Evolutionary conservation across 192 early-diverging fungal genomes (phyloP).

Genomic region (Coemansia sp.): DNA sequence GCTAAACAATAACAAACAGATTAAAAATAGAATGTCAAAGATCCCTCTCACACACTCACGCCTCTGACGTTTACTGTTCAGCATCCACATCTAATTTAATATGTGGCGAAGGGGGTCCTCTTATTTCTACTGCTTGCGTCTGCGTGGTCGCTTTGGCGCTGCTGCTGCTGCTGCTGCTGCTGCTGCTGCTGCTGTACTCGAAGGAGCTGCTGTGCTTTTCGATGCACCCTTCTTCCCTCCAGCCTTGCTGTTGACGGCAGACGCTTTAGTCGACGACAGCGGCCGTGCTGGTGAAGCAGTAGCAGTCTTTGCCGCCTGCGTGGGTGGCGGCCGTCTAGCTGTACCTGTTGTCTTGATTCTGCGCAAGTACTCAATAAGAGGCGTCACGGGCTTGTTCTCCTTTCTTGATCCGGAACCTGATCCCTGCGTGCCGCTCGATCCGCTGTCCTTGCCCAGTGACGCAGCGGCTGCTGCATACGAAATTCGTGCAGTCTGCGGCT

Average conservation of each 20-base stretch:
- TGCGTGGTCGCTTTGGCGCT: slow-evolving; percentile 14
- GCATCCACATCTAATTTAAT: too few relatives aligned
- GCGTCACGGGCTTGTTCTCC: slow-evolving; percentile 13
- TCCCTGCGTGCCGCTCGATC: not conserved
- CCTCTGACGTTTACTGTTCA: not conserved
- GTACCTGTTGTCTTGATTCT: slow-evolving; percentile 23
- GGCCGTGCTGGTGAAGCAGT: not conserved
- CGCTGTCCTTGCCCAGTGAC: slow-evolving; percentile 2
- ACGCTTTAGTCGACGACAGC: not conserved
- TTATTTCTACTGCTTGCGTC: not conserved
- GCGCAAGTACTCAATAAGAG: slow-evolving; percentile 42
- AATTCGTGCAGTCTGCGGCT: slow-evolving; percentile 3
- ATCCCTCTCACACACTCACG: not conserved
- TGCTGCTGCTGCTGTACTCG: slow-evolving; percentile 8
- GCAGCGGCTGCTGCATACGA: slow-evolving; percentile 41
- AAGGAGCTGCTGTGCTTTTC: not conserved
- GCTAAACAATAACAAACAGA: not conserved
- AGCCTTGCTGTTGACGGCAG: not conserved
- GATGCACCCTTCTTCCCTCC: slow-evolving; percentile 3
- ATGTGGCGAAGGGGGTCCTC: too few relatives aligned
- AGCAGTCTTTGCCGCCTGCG: not conserved
- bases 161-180: slow-evolving; percentile 3
- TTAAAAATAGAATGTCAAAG: not conserved
- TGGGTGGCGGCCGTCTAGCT: not conserved
- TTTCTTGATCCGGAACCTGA: not conserved